Evolutionary conservation across 768 basidiomycete genomes (phyloP).

Genomic region (Mycena sanguinolenta): DNA sequence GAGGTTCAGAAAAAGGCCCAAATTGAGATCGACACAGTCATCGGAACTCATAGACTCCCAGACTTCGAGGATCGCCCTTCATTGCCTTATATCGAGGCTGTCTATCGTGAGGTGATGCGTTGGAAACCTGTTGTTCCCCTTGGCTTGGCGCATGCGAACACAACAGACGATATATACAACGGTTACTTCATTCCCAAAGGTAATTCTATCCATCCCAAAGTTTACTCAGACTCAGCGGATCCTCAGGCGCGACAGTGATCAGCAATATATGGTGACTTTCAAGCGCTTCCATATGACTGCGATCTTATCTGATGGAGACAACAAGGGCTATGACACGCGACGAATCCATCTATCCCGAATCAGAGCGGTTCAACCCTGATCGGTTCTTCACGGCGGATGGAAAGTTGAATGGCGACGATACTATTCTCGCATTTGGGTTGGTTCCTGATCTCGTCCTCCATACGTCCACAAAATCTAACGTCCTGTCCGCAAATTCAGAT

Average conservation of each 20-base stretch:
- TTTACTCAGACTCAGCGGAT: background rate
- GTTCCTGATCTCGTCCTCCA: background rate
- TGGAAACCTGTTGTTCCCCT: conserved; percentile 32
- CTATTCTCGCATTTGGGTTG: conserved; percentile 24
- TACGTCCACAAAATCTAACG: background rate
- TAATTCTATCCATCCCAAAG: conserved; percentile 1
- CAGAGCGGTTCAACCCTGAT: conserved; percentile 45
- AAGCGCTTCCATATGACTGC: background rate
- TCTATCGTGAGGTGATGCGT: conserved; percentile 37
- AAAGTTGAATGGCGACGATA: conserved; percentile 21
- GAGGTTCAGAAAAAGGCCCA: conserved; percentile 44
- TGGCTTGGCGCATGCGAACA: conserved; percentile 35
- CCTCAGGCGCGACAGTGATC: conserved; percentile 41
- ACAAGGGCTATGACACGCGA: conserved; percentile 45
- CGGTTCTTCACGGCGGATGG: conserved; percentile 42
- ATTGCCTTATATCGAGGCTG: conserved; percentile 29
- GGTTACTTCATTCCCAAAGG: conserved; percentile 51
- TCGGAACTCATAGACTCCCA: conserved; percentile 46
- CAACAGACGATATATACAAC: conserved; percentile 45
- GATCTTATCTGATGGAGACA: background rate
- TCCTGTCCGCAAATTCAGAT: background rate
- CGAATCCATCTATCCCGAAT: conserved; percentile 43
- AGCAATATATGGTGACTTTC: conserved; percentile 57
- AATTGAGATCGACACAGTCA: conserved; percentile 44
- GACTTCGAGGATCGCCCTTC: conserved; percentile 43